A percentile compares a stretch with the other conserved stretches of the same genome.
phyloP scores from a whole-genome alignment of 1,284 basidiomycete species.

The Spongiforma sp. region DNA sequence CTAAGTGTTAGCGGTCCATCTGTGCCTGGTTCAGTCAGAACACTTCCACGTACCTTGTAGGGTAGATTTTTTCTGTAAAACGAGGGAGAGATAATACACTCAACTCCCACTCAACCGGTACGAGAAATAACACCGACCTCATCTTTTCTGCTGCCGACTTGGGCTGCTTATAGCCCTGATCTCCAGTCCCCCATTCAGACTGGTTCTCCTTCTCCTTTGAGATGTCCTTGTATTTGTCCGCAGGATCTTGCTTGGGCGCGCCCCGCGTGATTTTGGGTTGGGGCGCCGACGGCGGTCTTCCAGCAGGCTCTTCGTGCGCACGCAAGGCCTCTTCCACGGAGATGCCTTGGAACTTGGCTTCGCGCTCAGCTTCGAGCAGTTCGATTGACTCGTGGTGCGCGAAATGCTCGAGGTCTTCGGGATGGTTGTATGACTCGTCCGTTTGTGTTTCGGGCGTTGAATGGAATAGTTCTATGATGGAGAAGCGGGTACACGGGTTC shows the following conservation, averaged over 20 bases:
- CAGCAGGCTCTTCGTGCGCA: constrained; percentile 45
- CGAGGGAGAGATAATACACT: neutral
- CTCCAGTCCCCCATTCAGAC: constrained; percentile 76
- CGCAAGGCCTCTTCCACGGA: constrained; percentile 69
- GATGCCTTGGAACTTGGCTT: constrained; percentile 84
- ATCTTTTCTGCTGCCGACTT: constrained; percentile 70
- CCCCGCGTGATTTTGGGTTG: constrained; percentile 62
- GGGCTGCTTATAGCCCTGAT: constrained; percentile 77
- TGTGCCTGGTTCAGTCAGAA: constrained; percentile 4
- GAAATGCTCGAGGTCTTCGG: constrained; percentile 91
- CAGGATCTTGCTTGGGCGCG: constrained; percentile 67
- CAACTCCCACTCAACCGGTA: neutral
- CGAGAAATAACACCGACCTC: constrained; percentile 45
- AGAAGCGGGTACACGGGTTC: neutral
- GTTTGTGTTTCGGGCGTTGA: constrained; percentile 97
- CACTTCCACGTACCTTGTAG: constrained; percentile 71
- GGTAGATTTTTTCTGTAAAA: constrained; percentile 71
- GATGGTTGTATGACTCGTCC: constrained; percentile 92
- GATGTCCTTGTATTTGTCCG: constrained; percentile 60
- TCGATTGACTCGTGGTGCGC: constrained; percentile 90
- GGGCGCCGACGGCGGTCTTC: constrained; percentile 19
- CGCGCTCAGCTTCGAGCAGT: constrained; percentile 80
- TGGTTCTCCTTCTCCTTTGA: constrained; percentile 53
- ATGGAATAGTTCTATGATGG: constrained; percentile 80
- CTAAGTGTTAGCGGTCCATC: constrained; percentile 51